These are phyloP conservation scores for Lecanicillium sp. DNA, from an alignment of 2,329 filamentous ascomycete genomes.

Conservation along the genomic window DNA sequence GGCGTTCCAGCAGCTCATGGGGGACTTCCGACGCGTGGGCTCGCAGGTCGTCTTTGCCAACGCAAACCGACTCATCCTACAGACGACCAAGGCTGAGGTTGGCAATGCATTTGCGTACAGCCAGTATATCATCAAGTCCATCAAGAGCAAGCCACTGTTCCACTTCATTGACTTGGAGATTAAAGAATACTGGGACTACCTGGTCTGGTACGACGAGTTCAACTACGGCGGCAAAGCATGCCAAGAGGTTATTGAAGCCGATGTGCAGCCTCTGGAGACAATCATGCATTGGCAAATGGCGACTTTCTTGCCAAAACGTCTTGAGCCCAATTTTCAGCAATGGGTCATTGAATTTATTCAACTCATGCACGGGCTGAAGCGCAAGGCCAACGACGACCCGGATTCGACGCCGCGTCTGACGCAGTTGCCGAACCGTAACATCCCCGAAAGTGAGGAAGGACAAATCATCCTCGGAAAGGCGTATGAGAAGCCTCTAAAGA, in stretches of 20 bases:
- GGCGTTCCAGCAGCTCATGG: constrained; percentile 94
- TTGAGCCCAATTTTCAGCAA: constrained; percentile 82
- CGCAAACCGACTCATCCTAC: constrained; percentile 79
- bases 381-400: constrained; percentile 48
- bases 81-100: constrained; percentile 94
- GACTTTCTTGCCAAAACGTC: constrained; percentile 72
- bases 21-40: constrained; percentile 89
- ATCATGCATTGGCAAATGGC: constrained; percentile 99
- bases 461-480: constrained; percentile 68
- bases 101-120: constrained; percentile 95
- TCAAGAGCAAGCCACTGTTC: constrained; percentile 91
- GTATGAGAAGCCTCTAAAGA: constrained; percentile 86
- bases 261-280: constrained; percentile 74
- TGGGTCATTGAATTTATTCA: constrained; percentile 95
- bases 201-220: constrained; percentile 98
- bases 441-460: constrained; percentile 54
- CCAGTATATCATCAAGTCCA: constrained; percentile 95
- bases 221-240: constrained; percentile 97
- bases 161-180: constrained; percentile 96
- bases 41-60: constrained; percentile 95
- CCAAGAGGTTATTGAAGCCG: constrained; percentile 66
- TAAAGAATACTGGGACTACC: constrained; percentile 98
- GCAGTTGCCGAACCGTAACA: constrained; percentile 51
- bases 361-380: constrained; percentile 84
- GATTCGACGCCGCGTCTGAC: constrained; percentile 50